Evolutionary conservation across 73 alveolate genomes (phyloP).

Genomic region (Paramecium biaurelia): DNA sequence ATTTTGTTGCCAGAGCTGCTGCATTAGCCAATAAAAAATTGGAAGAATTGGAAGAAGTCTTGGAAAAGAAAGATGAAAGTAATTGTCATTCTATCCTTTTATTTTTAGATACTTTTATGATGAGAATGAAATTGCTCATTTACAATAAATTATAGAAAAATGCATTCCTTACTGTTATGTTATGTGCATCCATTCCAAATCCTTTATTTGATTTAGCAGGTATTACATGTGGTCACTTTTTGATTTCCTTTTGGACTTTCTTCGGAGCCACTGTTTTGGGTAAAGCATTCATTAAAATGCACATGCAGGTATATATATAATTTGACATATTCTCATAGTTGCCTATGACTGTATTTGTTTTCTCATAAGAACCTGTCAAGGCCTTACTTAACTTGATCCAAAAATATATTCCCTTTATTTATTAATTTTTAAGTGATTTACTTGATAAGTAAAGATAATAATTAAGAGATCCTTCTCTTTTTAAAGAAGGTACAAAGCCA

Average conservation of each 20-base stretch:
- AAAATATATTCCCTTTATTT: conserved; percentile 61
- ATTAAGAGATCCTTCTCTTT: conserved; percentile 64
- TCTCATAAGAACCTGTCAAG: conserved; percentile 75
- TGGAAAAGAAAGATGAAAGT: conserved; percentile 54
- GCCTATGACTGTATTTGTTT: conserved; percentile 71
- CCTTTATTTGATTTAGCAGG: conserved; percentile 94
- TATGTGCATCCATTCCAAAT: conserved; percentile 90
- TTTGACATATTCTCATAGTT: not conserved
- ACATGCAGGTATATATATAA: conserved; percentile 60
- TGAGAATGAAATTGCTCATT: conserved; percentile 66
- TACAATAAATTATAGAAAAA: conserved; percentile 71
- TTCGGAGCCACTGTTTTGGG: conserved; percentile 90
- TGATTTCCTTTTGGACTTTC: conserved; percentile 79
- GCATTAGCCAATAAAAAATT: conserved; percentile 73
- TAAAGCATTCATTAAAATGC: conserved; percentile 80
- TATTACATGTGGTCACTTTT: conserved; percentile 86
- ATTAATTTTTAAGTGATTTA: conserved; percentile 58
- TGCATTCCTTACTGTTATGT: conserved; percentile 79
- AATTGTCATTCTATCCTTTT: not conserved
- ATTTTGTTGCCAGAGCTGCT: conserved; percentile 86
- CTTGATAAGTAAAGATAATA: conserved; percentile 71
- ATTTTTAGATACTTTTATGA: conserved; percentile 42
- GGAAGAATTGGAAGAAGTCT: conserved; percentile 77
- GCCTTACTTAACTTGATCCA: conserved; percentile 54
- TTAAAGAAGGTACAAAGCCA: conserved; percentile 70